Percentiles rank a stretch among this genome's conserved stretches.
Conservation (phyloP, 176 grass and related monocot species). For the Metroxylon sagu region DNA sequence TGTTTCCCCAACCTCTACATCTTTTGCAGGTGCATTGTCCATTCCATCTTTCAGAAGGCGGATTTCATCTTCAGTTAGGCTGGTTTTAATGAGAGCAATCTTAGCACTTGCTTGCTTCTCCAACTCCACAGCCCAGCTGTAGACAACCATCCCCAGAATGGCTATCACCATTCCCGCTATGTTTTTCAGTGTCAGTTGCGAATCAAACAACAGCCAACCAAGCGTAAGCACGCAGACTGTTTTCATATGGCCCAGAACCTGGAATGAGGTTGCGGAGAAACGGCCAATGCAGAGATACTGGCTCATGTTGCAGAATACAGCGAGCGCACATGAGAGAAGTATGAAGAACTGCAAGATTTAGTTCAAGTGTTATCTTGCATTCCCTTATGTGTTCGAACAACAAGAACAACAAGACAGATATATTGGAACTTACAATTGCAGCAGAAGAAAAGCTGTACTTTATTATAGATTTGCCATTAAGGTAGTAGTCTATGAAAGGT, state of each 20-base stretch:
- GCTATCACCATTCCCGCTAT: slow-evolving; percentile 8
- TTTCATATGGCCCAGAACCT: slow-evolving; percentile 14
- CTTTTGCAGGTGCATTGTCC: slow-evolving; percentile 9
- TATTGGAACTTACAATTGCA: slow-evolving; percentile 6
- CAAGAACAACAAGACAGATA: not conserved
- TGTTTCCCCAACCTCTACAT: slow-evolving; percentile 17
- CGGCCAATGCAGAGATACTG: not conserved
- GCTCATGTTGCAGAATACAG: too few relatives aligned
- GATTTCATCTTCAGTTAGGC: slow-evolving; percentile 38
- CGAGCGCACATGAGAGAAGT: too few relatives aligned
- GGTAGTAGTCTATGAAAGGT: slow-evolving; percentile 4
- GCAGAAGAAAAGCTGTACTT: slow-evolving; percentile 5
- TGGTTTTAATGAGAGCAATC: slow-evolving; percentile 23
- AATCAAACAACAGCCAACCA: slow-evolving; percentile 15
- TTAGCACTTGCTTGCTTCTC: slow-evolving; percentile 8
- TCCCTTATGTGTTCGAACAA: too few relatives aligned
- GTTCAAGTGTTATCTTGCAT: too few relatives aligned
- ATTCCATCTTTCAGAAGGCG: slow-evolving; percentile 30
- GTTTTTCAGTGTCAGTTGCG: slow-evolving; percentile 9
- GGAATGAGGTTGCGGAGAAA: slow-evolving; percentile 16
- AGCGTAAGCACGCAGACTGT: not conserved
- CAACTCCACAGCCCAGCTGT: slow-evolving; percentile 7
- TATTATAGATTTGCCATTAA: slow-evolving; percentile 4
- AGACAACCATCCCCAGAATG: slow-evolving; percentile 1
- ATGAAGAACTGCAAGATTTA: too few relatives aligned